A percentile compares a stretch with the other conserved stretches of the same genome.
Conservation (phyloP, 2,329 filamentous ascomycete species). For the Penicillium sp. region DNA sequence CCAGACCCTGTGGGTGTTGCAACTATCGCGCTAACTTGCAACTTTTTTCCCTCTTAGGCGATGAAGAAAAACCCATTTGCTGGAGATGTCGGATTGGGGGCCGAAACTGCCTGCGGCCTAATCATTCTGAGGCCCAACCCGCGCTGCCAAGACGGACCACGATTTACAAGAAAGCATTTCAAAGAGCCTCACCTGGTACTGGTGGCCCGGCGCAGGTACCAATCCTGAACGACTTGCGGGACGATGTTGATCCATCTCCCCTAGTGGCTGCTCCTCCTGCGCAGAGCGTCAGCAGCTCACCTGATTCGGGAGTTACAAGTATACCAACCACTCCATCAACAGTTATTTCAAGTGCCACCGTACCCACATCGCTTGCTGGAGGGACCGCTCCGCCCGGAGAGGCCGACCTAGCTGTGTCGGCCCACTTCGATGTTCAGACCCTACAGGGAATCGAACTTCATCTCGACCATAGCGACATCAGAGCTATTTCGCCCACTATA, state of each 20-base stretch:
- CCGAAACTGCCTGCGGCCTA: background rate
- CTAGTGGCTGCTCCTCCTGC: background rate
- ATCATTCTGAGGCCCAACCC: background rate
- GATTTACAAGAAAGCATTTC: background rate
- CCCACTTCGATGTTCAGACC: background rate
- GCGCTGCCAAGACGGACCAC: background rate
- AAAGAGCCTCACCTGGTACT: background rate
- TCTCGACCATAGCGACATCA: background rate
- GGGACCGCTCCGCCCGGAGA: background rate
- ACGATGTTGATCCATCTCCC: background rate
- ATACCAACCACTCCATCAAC: background rate
- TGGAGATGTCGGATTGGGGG: background rate
- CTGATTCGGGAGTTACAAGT: background rate
- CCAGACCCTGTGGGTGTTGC: background rate
- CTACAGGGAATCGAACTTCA: background rate
- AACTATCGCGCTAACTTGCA: background rate
- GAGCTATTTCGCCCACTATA: background rate
- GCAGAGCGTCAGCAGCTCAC: background rate
- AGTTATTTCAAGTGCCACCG: background rate
- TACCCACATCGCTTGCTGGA: background rate
- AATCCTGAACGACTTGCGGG: background rate
- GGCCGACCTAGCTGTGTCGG: background rate
- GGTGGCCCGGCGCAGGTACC: background rate
- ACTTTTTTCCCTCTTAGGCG: background rate
- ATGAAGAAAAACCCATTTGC: background rate